Base-by-base conservation (phyloP, 1,284 basidiomycete genomes). In the Cutaneotrichosporon sp. region DNA sequence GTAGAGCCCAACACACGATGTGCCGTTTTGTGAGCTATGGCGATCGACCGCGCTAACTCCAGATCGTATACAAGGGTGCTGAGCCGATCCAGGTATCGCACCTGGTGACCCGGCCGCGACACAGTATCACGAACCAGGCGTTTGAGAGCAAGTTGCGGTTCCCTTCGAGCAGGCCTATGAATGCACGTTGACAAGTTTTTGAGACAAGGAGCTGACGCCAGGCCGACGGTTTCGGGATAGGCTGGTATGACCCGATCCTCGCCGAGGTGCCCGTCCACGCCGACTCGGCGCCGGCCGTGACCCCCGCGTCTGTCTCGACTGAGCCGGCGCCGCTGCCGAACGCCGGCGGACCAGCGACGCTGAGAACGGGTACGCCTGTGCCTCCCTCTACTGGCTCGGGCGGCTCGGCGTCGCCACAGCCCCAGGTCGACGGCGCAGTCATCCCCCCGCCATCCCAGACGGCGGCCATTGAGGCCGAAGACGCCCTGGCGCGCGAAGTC, bases 171-270 rank as follows among this genome's bases (percentile, higher is more conserved):
- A 77, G 88, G 54, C 90, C 90, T 10, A 90, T 93, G 77, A 93
- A 93, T 65, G 70, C 68, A 50, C 61, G 30, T 40, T 20, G 36
- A n/a, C n/a, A n/a, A n/a, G 8, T 20, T 26, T 10, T 2, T 17
- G 34, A 18, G 40, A 26, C 17, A n/a, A 14, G 26, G 14, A 36
- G 41, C 52, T 52, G 21, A 49, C 36, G 2, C 17, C 41, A 73
- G 70, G 92, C 91, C 21, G 94, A 98, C 71, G 94, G 94, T 0
- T 97, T 97, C 69, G 94, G 94, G 33, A 90, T 98, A 23, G 92
- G 91, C 82, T 76, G 73, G 88, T 82, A 71, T 46, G 72, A 74
- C 51, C 66, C 70, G 8, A 52, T 48, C 9, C 51, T 59, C 20
- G 42, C 23, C 12, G 54, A 55, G 17, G 39, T 47, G 10, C 45